Base-by-base conservation (phyloP, 73 alveolate genomes). In the Tetrahymena malaccensis region DNA sequence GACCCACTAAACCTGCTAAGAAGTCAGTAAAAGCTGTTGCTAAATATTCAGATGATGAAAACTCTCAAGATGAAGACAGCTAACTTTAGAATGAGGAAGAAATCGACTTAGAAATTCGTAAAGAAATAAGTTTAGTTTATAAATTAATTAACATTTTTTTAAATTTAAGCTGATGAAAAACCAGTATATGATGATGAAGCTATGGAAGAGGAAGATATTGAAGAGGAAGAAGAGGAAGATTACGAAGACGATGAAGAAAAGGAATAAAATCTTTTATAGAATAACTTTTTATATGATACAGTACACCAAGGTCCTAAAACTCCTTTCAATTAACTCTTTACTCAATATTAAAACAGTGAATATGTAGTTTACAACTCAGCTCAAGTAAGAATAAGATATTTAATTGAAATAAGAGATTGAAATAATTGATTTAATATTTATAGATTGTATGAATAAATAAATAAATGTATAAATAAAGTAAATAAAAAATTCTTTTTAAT, bases 331-430 rank as follows among this genome's bases (percentile, higher is more conserved):
- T 33, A 70, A 11, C 37, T 70, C 10, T 33, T 25, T 85, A 50
- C 40, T 3, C 25, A 84, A 43, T 97, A 33, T 57, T 43, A 55
- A 93, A 96, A 85, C 44, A 97, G 96, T 84, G 99, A 98, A 97
- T 98, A 98, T 96, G 97, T 98, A 34, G 99, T 98, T 89, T 98
- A 97, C 97, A 95, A 98, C 96, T 96, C 98, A 15, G 95, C 97
- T 13, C 99, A 98, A 96, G 97, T 98, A 22, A 96, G 98, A 97
- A 97, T 98, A 94, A 96, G 99, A 94, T 98, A 98, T 93, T 85
- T 98, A 70, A 97, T 98, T 34, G 93, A 95, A 89, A 85, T 95
- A 31, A 38, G 94, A 85, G 94, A 43, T 85, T 70, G 89, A 70
- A 22, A 27, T 70, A 70, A 27, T 25, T 1, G 4, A 27, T 0